Percentiles rank a stretch among this genome's conserved stretches.
phyloP scores from a whole-genome alignment of 2,329 filamentous ascomycete species.

The Neofusicoccum ribis region DNA sequence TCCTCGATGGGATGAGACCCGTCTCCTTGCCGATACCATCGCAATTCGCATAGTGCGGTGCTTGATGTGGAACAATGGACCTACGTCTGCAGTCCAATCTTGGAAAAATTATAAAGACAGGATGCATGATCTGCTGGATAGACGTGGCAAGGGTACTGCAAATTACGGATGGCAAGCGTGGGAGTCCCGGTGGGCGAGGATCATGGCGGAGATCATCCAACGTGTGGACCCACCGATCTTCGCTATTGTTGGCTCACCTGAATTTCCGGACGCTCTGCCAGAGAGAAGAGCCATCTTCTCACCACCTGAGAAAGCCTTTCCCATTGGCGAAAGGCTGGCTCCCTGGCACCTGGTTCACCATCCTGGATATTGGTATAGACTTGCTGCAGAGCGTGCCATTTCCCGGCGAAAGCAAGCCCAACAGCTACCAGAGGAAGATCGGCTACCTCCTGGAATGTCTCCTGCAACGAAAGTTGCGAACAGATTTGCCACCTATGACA shows the following conservation, averaged over 20 bases:
- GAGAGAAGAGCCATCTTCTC: conserved; percentile 43
- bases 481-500: conserved; percentile 58
- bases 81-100: conserved; percentile 74
- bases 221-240: conserved; percentile 53
- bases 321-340: conserved; percentile 50
- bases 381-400: conserved; percentile 54
- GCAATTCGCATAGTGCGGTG: conserved; percentile 80
- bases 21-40: conserved; percentile 79
- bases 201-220: conserved; percentile 62
- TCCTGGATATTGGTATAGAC: conserved; percentile 61
- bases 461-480: conserved; percentile 56
- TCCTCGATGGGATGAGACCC: conserved; percentile 87
- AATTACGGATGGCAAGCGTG: conserved; percentile 95
- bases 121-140: conserved; percentile 75
- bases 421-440: conserved; percentile 61
- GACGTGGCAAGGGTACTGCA: conserved; percentile 77
- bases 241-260: conserved; percentile 32
- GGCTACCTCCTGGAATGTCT: conserved; percentile 55
- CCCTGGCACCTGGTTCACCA: conserved; percentile 64
- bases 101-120: conserved; percentile 78
- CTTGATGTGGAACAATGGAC: conserved; percentile 75
- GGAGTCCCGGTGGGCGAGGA: conserved; percentile 72
- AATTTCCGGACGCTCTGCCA: conserved; percentile 23
- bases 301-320: conserved; percentile 53
- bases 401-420: conserved; percentile 52